These are phyloP conservation scores for Cyclostephanos tholiformis DNA, from an alignment of 108 stramenopile species.

Conservation along the genomic window DNA sequence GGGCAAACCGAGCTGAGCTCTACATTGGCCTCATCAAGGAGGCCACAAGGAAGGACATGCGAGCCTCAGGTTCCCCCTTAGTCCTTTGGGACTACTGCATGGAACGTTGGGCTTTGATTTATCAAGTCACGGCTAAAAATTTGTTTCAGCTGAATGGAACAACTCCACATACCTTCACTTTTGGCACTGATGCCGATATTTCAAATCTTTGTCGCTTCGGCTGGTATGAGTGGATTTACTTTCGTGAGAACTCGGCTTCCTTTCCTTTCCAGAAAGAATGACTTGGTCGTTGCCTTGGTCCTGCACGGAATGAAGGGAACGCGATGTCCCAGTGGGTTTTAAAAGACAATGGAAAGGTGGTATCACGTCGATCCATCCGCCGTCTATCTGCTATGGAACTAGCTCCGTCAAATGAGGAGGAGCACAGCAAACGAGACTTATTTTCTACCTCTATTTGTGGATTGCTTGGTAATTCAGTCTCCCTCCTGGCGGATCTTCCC, in stretches of 20 bases:
- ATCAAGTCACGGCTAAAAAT: conserved; percentile 32
- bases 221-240: conserved; percentile 49
- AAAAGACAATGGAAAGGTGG: conserved; percentile 32
- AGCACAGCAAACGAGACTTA: too few species aligned
- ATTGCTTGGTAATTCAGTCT: background rate
- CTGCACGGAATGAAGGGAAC: conserved; percentile 28
- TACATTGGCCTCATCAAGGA: conserved; percentile 42
- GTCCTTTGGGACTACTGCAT: too few species aligned
- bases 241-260: conserved; percentile 6
- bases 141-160: conserved; percentile 29
- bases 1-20: conserved; percentile 40
- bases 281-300: conserved; percentile 37
- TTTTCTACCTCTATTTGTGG: background rate
- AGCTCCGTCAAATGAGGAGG: background rate
- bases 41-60: conserved; percentile 35
- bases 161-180: conserved; percentile 23
- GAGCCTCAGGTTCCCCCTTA: background rate
- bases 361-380: conserved; percentile 15
- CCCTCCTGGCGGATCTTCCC: too few species aligned
- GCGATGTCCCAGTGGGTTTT: conserved; percentile 46
- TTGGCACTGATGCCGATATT: conserved; percentile 25
- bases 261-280: conserved; percentile 1
- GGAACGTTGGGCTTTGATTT: conserved; percentile 25
- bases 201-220: conserved; percentile 36
- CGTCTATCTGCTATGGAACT: background rate